Conservation (phyloP, 164 flowering plant genomes). For the Magnolia sinica region DNA sequence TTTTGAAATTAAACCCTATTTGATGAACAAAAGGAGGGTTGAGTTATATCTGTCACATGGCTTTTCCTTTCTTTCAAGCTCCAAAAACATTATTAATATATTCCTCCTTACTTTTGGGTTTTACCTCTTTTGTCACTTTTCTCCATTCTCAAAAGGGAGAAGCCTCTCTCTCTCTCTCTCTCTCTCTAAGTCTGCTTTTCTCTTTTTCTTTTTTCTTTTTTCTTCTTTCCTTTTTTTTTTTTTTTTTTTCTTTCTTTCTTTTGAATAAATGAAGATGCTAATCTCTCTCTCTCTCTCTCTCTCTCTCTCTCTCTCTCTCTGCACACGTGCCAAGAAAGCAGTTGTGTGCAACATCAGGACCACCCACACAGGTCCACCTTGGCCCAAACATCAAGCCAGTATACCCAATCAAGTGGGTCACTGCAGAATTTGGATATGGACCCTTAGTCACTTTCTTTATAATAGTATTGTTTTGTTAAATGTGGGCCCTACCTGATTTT, state of each 20-base stretch:
- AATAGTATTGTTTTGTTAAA: too few relatives aligned
- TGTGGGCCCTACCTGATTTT: too few relatives aligned
- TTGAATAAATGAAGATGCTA: neutral
- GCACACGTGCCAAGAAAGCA: too few relatives aligned
- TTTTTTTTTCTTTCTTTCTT: too few relatives aligned
- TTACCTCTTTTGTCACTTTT: conserved; percentile 21
- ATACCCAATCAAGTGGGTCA: too few relatives aligned
- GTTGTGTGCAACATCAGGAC: too few relatives aligned
- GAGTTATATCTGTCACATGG: conserved; percentile 11
- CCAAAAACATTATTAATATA: conserved; percentile 16
- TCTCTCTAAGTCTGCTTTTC: neutral
- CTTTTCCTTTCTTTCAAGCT: conserved; percentile 13
- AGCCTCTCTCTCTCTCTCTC: conserved; percentile 29
- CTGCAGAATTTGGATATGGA: too few relatives aligned
- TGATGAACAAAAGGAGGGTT: conserved; percentile 19
- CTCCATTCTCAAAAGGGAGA: conserved; percentile 25
- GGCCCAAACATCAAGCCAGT: too few relatives aligned
- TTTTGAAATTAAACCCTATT: conserved; percentile 20
- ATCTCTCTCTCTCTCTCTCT: neutral
- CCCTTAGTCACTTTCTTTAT: too few relatives aligned
- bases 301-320: neutral
- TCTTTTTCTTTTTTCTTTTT: neutral
- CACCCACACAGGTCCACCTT: too few relatives aligned
- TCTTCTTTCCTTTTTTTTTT: too few relatives aligned
- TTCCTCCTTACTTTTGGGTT: conserved; percentile 29